Percentiles rank a stretch among this genome's conserved stretches.
Conservation (phyloP, 176 grass and related monocot species). For the Pontederia crassipes region DNA sequence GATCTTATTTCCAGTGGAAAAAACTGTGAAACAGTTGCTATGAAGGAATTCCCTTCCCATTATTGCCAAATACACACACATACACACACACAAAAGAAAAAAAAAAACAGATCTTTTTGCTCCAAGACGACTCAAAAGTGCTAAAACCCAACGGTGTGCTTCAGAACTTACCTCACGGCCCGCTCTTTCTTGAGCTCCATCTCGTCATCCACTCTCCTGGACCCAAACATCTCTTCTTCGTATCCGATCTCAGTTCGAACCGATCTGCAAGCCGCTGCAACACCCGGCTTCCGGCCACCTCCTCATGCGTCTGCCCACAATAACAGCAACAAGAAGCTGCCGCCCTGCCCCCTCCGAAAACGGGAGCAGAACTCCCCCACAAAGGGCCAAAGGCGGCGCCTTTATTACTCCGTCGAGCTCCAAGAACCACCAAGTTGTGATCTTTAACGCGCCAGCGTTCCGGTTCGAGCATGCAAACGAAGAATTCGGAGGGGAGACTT, state of each 20-base stretch:
- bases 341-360: neutral
- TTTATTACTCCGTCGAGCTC: neutral
- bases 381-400: neutral
- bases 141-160: neutral
- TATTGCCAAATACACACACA: no score
- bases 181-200: conserved; percentile 3
- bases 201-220: conserved; percentile 4
- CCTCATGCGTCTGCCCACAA: neutral
- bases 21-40: no score
- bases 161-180: conserved; percentile 2
- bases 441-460: neutral
- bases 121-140: neutral
- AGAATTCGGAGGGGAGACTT: neutral
- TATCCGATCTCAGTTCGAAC: neutral
- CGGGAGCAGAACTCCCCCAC: neutral
- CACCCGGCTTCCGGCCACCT: neutral
- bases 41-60: no score
- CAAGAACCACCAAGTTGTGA: neutral
- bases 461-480: neutral
- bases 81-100: neutral
- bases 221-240: neutral
- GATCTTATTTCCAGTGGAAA: no score
- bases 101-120: neutral
- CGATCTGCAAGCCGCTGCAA: no score
- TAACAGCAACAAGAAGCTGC: neutral